Percentiles rank a stretch among this genome's conserved stretches.
Conservation (phyloP, 1,284 basidiomycete species). For the Cutaneotrichosporon cutaneum region DNA sequence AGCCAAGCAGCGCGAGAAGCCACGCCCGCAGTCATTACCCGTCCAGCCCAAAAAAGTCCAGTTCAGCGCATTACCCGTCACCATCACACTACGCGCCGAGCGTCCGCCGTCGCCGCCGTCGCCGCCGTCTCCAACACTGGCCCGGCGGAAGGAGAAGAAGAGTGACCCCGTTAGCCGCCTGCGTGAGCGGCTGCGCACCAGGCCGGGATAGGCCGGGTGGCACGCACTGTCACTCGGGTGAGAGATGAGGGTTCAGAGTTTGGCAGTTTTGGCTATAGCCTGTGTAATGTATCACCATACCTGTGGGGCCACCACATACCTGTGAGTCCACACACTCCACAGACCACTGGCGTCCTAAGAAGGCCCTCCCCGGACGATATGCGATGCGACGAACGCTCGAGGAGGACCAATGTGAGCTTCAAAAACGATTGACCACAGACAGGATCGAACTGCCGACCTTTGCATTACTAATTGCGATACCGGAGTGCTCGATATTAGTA, state of each 20-base stretch:
- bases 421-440: neutral
- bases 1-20: neutral
- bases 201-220: neutral
- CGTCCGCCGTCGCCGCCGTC: neutral
- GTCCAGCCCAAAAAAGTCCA: neutral
- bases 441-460: slow-evolving; percentile 2
- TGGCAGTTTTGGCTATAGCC: no score
- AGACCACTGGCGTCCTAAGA: no score
- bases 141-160: neutral
- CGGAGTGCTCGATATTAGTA: neutral
- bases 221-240: no score
- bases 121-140: neutral
- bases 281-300: neutral
- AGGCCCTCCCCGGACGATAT: no score
- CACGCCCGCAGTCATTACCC: neutral
- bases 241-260: no score
- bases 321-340: no score
- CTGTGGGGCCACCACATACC: neutral
- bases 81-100: no score
- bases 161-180: neutral
- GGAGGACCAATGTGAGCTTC: no score
- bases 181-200: neutral
- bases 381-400: no score
- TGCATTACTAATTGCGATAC: neutral
- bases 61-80: neutral